A percentile compares a stretch with the other conserved stretches of the same genome.
These are phyloP conservation scores for Neofusicoccum sp. DNA, from an alignment of 2,329 filamentous ascomycete species.

Conservation along the genomic window DNA sequence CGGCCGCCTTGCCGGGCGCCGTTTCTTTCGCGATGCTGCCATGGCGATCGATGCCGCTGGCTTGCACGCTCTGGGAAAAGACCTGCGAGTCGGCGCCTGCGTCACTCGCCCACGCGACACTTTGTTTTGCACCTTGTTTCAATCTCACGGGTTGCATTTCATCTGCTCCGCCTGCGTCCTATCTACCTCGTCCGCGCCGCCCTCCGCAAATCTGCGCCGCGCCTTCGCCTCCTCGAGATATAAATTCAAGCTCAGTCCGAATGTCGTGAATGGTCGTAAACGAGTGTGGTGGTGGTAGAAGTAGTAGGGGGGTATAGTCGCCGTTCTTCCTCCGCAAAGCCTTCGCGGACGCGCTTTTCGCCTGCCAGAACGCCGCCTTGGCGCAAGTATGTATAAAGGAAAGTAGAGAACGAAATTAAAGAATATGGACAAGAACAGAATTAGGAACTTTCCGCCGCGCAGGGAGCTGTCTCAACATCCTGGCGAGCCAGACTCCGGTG, in stretches of 20 bases:
- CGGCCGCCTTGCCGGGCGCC: background rate
- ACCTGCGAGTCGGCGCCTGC: background rate
- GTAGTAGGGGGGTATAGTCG: slow-evolving; percentile 7
- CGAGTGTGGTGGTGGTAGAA: background rate
- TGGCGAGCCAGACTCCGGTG: slow-evolving; percentile 8
- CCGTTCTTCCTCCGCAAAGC: background rate
- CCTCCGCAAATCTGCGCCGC: background rate
- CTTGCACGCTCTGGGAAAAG: background rate
- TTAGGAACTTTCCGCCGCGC: background rate
- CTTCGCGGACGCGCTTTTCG: background rate
- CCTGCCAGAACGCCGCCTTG: background rate
- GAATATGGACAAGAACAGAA: slow-evolving; percentile 14
- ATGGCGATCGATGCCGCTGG: slow-evolving; percentile 9
- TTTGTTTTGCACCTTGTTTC: slow-evolving; percentile 11
- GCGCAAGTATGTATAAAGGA: slow-evolving; percentile 13
- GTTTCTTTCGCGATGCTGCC: background rate
- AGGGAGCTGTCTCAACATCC: slow-evolving; percentile 16
- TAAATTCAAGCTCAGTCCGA: background rate
- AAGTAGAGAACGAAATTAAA: slow-evolving; percentile 16
- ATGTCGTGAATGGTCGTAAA: slow-evolving; percentile 12
- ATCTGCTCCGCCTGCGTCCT: background rate
- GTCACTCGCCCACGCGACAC: slow-evolving; percentile 3
- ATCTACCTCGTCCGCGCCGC: background rate
- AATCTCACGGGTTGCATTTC: background rate
- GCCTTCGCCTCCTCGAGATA: background rate